These are phyloP conservation scores for Juncus effusus DNA, from an alignment of 176 grass and related monocot species.

Conservation along the genomic window DNA sequence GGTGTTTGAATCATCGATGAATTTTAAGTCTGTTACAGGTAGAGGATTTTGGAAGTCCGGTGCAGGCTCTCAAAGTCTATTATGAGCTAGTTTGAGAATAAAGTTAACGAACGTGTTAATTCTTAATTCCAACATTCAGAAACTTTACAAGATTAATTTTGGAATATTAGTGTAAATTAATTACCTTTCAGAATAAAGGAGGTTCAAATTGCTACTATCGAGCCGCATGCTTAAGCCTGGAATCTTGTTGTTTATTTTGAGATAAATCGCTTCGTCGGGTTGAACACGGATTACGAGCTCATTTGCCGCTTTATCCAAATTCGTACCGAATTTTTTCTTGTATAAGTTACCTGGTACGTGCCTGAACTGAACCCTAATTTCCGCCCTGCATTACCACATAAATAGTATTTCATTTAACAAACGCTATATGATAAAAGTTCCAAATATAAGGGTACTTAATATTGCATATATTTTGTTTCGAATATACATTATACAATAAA, in stretches of 20 bases:
- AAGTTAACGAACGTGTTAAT: too few relatives aligned
- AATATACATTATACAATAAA: not conserved
- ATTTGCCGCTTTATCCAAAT: conserved; percentile 72
- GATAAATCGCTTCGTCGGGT: conserved; percentile 93
- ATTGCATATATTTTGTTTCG: not conserved
- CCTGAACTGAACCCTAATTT: conserved; percentile 95
- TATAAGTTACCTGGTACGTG: conserved; percentile 88
- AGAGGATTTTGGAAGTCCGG: too few relatives aligned
- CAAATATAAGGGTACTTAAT: not conserved
- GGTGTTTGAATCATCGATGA: too few relatives aligned
- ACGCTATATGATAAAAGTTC: too few relatives aligned
- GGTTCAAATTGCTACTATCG: conserved; percentile 77
- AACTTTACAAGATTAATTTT: not conserved
- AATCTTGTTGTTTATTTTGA: conserved; percentile 94
- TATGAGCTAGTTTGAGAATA: too few relatives aligned
- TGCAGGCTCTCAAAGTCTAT: too few relatives aligned
- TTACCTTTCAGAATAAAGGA: conserved; percentile 62
- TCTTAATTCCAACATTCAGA: too few relatives aligned
- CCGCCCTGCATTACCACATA: conserved; percentile 43
- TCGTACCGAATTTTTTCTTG: conserved; percentile 38
- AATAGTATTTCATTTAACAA: not conserved
- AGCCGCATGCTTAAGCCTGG: conserved; percentile 83
- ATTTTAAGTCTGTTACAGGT: too few relatives aligned
- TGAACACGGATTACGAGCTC: conserved; percentile 84
- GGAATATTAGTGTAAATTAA: not conserved